phyloP scores from a whole-genome alignment of 768 basidiomycete genomes.

The Mycena polygramma region DNA sequence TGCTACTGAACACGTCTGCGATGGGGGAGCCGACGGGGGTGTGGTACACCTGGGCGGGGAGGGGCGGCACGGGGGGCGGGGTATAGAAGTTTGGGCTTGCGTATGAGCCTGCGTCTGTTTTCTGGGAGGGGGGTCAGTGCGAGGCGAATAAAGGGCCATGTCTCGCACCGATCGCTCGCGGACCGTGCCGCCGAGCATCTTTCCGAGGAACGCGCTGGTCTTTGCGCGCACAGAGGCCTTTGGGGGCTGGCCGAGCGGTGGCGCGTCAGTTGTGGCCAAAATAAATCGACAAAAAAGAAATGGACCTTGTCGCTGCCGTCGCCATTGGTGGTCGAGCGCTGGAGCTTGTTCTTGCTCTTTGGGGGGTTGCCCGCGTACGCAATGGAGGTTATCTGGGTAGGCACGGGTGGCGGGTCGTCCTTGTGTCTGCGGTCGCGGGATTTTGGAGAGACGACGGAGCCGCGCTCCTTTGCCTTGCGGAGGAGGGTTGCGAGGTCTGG shows the following conservation, averaged over 20 bases:
- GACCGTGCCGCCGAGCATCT: constrained; percentile 71
- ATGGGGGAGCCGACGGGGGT: constrained; percentile 59
- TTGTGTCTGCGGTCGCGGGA: constrained; percentile 46
- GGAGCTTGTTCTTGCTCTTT: constrained; percentile 50
- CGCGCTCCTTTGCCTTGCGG: constrained; percentile 83
- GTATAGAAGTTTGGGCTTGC: constrained; percentile 33
- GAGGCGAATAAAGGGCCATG: constrained; percentile 25
- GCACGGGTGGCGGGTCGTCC: constrained; percentile 26
- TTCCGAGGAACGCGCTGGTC: constrained; percentile 85
- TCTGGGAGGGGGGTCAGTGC: constrained; percentile 52
- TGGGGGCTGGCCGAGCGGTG: constrained; percentile 49
- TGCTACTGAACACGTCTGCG: constrained; percentile 62
- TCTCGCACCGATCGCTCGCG: constrained; percentile 77
- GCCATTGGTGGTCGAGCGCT: constrained; percentile 37
- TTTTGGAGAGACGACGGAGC: constrained; percentile 57
- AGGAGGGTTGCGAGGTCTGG: constrained; percentile 92
- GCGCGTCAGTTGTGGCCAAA: neutral
- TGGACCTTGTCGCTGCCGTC: constrained; percentile 31
- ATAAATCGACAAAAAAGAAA: neutral
- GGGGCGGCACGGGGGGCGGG: constrained; percentile 66
- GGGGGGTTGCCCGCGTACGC: constrained; percentile 34
- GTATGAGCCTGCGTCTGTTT: constrained; percentile 58
- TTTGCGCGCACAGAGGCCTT: constrained; percentile 81
- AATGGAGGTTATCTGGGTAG: constrained; percentile 33
- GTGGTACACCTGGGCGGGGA: constrained; percentile 59